Percentiles rank a stretch among this genome's conserved stretches.
phyloP scores from a whole-genome alignment of 2,329 filamentous ascomycete species.

The Rhinocladiella mackenziei region DNA sequence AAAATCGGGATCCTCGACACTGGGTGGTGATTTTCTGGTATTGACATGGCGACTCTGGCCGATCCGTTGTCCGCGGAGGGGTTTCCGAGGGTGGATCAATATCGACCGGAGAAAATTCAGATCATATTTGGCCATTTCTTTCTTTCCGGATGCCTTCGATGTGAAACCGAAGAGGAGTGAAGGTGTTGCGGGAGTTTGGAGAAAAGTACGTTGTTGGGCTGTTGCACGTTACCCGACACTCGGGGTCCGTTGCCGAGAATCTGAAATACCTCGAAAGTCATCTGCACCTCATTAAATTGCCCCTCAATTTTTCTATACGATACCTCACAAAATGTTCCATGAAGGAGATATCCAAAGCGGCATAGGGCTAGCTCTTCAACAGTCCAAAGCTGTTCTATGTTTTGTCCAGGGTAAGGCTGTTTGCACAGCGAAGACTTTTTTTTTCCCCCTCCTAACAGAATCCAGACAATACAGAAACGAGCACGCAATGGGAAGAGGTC shows the following conservation, averaged over 20 bases:
- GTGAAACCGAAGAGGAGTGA: neutral
- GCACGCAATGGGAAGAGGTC: conserved; percentile 63
- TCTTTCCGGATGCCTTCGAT: neutral
- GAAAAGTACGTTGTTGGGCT: too few species aligned
- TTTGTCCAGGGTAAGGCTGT: conserved; percentile 67
- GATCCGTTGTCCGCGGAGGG: conserved; percentile 1
- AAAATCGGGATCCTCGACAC: conserved; percentile 72
- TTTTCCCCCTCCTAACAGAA: conserved; percentile 6
- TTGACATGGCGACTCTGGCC: conserved; percentile 6
- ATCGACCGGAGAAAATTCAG: conserved; percentile 13
- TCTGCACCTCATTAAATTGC: too few species aligned
- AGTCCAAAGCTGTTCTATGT: conserved; percentile 75
- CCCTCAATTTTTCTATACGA: too few species aligned
- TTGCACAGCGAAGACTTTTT: neutral
- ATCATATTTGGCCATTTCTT: conserved; percentile 16
- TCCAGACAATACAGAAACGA: conserved; percentile 66
- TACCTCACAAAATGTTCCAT: conserved; percentile 64
- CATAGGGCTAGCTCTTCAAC: conserved; percentile 68
- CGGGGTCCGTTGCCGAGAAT: too few species aligned
- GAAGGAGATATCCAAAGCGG: conserved; percentile 74
- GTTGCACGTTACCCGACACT: too few species aligned
- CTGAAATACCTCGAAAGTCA: too few species aligned
- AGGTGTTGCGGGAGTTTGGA: neutral
- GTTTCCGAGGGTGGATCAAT: neutral
- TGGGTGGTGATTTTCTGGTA: conserved; percentile 12